Evolutionary conservation across 352 stramenopile genomes (phyloP).

Genomic region (Globisporangium megalacanthum): DNA sequence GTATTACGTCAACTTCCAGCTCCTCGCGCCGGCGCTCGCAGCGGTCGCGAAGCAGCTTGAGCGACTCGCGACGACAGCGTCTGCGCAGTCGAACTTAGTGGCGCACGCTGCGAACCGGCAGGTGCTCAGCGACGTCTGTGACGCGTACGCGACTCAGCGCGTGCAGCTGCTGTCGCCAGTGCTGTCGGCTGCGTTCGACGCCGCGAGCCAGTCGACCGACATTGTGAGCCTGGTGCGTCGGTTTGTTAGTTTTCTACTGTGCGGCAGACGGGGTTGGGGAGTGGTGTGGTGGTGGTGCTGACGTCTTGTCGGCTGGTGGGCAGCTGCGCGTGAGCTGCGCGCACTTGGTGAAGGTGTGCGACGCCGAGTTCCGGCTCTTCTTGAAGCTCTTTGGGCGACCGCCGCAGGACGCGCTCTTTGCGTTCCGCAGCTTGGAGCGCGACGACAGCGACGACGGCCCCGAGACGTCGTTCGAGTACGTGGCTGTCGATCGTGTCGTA

Average conservation of each 20-base stretch:
- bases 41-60: slow-evolving; percentile 61
- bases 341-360: slow-evolving; percentile 64
- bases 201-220: slow-evolving; percentile 48
- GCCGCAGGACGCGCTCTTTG: slow-evolving; percentile 51
- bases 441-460: slow-evolving; percentile 34
- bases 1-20: slow-evolving; percentile 77
- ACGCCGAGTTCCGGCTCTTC: slow-evolving; percentile 73
- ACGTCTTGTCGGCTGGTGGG: background rate
- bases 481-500: slow-evolving; percentile 1
- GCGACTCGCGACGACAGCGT: slow-evolving; percentile 21
- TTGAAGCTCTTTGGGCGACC: slow-evolving; percentile 61
- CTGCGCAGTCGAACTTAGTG: slow-evolving; percentile 17
- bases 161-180: slow-evolving; percentile 51
- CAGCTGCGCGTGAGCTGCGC: slow-evolving; percentile 60
- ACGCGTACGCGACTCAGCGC: slow-evolving; percentile 52
- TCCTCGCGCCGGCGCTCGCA: slow-evolving; percentile 53
- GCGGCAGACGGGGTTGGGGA: background rate
- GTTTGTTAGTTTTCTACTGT: background rate
- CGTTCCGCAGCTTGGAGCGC: slow-evolving; percentile 24
- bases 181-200: slow-evolving; percentile 41
- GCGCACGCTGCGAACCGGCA: slow-evolving; percentile 36
- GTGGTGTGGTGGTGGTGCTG: background rate
- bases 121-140: slow-evolving; percentile 44
- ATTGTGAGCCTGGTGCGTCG: slow-evolving; percentile 59
- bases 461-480: slow-evolving; percentile 68